phyloP scores from a whole-genome alignment of 169 alveolate species.

The Cryptosporidium parvum region DNA sequence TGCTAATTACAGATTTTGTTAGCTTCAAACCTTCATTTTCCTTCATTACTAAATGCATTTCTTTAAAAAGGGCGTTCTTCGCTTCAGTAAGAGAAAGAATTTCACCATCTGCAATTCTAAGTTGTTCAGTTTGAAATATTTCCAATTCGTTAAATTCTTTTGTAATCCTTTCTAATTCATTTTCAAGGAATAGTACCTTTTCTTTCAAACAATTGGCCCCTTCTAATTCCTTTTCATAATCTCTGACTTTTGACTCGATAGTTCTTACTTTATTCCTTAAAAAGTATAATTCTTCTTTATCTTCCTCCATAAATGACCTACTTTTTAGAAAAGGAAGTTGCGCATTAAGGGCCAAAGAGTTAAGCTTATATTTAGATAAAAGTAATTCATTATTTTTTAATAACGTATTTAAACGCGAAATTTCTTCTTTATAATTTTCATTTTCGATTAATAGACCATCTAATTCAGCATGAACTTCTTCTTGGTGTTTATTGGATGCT shows the following conservation, averaged over 20 bases:
- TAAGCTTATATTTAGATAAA: slow-evolving; percentile 34
- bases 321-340: slow-evolving; percentile 68
- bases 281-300: slow-evolving; percentile 36
- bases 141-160: slow-evolving; percentile 58
- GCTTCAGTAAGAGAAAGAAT: slow-evolving; percentile 50
- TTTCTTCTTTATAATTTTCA: slow-evolving; percentile 26
- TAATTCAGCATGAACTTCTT: slow-evolving; percentile 61
- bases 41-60: slow-evolving; percentile 34
- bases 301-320: slow-evolving; percentile 12
- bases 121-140: slow-evolving; percentile 65
- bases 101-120: slow-evolving; percentile 66
- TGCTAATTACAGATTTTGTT: slow-evolving; percentile 48
- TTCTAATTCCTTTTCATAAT: slow-evolving; percentile 35
- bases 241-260: slow-evolving; percentile 26
- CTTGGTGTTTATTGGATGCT: slow-evolving; percentile 64
- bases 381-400: slow-evolving; percentile 18
- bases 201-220: background rate
- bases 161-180: slow-evolving; percentile 57
- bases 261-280: slow-evolving; percentile 15
- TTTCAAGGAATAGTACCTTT: slow-evolving; percentile 33
- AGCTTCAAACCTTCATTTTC: slow-evolving; percentile 62
- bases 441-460: slow-evolving; percentile 25
- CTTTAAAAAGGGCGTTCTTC: slow-evolving; percentile 41
- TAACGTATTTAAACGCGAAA: slow-evolving; percentile 1
- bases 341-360: slow-evolving; percentile 66